These are phyloP conservation scores for Mucor velutinosus DNA, from an alignment of 371 early-diverging fungal genomes.

Conservation along the genomic window DNA sequence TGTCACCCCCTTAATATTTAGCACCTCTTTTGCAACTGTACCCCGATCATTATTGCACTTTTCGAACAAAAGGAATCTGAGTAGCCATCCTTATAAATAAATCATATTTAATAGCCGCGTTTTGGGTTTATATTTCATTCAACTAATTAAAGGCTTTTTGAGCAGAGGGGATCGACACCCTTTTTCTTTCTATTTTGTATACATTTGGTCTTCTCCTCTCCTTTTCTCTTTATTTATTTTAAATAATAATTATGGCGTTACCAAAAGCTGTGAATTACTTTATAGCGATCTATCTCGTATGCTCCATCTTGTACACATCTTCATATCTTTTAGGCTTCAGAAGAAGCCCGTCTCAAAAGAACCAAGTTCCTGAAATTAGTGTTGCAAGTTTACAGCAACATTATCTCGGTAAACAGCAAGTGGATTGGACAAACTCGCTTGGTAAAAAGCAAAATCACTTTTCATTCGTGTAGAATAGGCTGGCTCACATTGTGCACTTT, in stretches of 20 bases:
- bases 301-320: conserved; percentile 32
- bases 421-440: conserved; percentile 29
- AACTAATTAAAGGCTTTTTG: background rate
- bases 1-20: background rate
- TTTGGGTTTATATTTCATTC: background rate
- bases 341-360: conserved; percentile 4
- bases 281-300: conserved; percentile 25
- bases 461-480: no score
- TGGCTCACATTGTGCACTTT: background rate
- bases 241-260: conserved; percentile 23
- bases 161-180: conserved; percentile 1
- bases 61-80: background rate
- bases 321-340: conserved; percentile 23
- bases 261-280: conserved; percentile 27
- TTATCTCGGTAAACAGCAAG: conserved; percentile 30
- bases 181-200: conserved; percentile 3
- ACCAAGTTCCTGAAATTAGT: background rate
- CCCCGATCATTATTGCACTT: background rate
- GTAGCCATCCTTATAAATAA: background rate
- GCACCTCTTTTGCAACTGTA: background rate
- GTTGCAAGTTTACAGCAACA: conserved; percentile 29
- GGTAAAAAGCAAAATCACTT: conserved; percentile 15
- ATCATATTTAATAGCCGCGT: background rate
- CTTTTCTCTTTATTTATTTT: background rate
- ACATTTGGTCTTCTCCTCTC: background rate